Percentiles rank a stretch among this genome's conserved stretches.
Evolutionary conservation across 73 alveolate species (phyloP).

Genomic region (Diophrys appendiculata): DNA sequence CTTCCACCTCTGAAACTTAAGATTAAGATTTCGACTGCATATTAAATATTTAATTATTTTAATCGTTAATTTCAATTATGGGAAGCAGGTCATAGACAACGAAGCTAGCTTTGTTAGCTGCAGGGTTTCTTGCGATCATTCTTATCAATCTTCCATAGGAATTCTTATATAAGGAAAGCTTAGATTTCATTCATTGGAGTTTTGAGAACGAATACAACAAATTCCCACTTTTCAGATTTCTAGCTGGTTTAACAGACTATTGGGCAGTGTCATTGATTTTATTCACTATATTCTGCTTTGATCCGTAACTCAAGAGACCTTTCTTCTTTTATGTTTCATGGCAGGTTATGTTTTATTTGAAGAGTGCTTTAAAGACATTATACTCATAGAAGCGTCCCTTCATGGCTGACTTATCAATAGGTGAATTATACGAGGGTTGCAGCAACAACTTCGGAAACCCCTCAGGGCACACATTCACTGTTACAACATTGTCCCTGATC

Average conservation of each 20-base stretch:
- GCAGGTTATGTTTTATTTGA: background rate
- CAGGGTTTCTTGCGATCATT: background rate
- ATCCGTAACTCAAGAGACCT: background rate
- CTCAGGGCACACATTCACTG: conserved; percentile 1
- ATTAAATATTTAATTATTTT: no score
- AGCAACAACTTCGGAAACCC: background rate
- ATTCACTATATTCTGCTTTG: background rate
- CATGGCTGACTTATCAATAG: background rate
- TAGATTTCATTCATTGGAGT: background rate
- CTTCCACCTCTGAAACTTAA: no score
- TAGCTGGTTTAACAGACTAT: background rate
- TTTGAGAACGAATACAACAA: background rate
- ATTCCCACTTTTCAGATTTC: background rate
- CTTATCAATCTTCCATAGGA: background rate
- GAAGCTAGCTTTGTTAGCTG: no score
- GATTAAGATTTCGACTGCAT: no score
- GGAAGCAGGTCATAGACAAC: no score
- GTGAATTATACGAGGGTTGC: background rate
- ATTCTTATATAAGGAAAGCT: background rate
- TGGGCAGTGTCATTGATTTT: background rate
- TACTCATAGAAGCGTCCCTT: background rate
- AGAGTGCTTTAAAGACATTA: background rate
- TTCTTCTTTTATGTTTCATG: background rate
- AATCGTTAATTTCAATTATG: no score
- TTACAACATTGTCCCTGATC: background rate